Evolutionary conservation across 345 rosid species (phyloP), one percentile per base, ranked within the genome.

Genomic region (Eutrema yunnanense): DNA sequence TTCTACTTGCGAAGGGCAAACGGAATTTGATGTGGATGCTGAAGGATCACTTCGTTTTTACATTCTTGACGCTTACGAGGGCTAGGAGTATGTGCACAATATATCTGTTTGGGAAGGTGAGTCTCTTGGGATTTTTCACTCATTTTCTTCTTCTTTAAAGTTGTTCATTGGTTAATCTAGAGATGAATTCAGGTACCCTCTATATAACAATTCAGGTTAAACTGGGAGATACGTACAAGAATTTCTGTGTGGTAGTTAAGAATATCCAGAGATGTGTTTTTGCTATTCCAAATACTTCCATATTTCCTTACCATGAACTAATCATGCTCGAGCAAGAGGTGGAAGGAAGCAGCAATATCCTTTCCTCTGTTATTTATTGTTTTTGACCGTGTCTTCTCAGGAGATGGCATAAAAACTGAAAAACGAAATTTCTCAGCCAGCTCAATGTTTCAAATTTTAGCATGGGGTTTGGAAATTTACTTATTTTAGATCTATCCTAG

Each of bases 91-190:
- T 79, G 87, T 96, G 98, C 53, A 95, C 83, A 2, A 22, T 95
- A 33, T 90, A 88, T 83, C 84, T 95, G 54, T 95, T 90, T 80
- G 98, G 98, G 63, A 95, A 92, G 98, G 99, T 95, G 9, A 61
- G 19, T 69, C 63, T 65, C 11, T 11, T 40, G 27, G 29, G 9
- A 40, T 22, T 40, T 62, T 56, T 78, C 29, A 3, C 4, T n/a
- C 40, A 30, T 36, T 53, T 50, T 52, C 40, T 55, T 58, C 9
- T 48, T 64, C 53, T 48, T 29, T 42, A 26, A 33, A 41, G 37
- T 43, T 67, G 32, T 13, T 57, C 22, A 26, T 46, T 64, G 12
- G 26, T 6, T 55, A 60, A n/a, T 37, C 65, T 54, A 46, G 46
- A 69, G 70, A 55, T 46, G 8, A 26, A 53, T 65, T 71, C 3